Evolutionary conservation across 2,329 filamentous ascomycete genomes (phyloP).

Genomic region (Microdochium bolleyi): DNA sequence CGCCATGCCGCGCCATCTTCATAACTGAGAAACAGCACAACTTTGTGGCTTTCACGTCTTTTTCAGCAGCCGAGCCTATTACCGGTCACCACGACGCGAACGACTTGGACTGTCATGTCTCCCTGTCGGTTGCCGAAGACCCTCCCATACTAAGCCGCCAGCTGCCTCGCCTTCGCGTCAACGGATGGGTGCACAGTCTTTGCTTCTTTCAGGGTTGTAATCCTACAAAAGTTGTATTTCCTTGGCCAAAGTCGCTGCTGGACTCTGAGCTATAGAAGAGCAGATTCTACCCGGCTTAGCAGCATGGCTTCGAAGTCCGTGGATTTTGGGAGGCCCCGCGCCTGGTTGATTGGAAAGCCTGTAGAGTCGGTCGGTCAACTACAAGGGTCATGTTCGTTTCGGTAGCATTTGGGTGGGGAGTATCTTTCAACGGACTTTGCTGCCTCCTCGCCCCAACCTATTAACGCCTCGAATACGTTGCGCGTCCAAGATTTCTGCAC

Average conservation of each 20-base stretch:
- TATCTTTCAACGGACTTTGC: too few relatives aligned
- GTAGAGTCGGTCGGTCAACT: too few relatives aligned
- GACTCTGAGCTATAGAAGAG: background rate
- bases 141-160: background rate
- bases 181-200: background rate
- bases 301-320: background rate
- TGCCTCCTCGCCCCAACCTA: too few relatives aligned
- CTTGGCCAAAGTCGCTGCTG: background rate
- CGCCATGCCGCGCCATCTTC: background rate
- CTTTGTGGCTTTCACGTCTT: background rate
- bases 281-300: background rate
- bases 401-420: too few relatives aligned
- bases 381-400: too few relatives aligned
- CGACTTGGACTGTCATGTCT: background rate
- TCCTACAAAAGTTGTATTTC: background rate
- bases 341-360: too few relatives aligned
- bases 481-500: too few relatives aligned
- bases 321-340: background rate
- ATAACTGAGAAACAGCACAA: background rate
- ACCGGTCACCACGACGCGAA: background rate
- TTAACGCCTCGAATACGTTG: too few relatives aligned
- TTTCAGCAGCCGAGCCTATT: background rate
- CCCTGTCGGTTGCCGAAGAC: background rate
- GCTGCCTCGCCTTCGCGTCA: background rate
- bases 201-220: background rate